These are phyloP conservation scores for Trichoderma semiorbis DNA, from an alignment of 2,329 filamentous ascomycete genomes.

Conservation along the genomic window DNA sequence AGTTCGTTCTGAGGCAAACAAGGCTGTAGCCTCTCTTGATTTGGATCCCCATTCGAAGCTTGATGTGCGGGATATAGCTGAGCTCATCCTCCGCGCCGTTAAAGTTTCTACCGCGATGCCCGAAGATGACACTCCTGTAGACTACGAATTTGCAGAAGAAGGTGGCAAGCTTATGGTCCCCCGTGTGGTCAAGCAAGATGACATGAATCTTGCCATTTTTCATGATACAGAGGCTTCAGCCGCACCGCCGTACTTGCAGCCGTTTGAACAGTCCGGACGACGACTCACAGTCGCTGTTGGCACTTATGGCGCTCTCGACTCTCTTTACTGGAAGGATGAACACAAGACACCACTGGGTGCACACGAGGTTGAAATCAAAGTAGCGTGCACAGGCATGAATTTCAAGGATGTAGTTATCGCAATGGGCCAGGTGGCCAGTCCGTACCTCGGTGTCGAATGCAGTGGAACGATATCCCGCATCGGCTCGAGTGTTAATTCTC, in stretches of 20 bases:
- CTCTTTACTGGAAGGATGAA: constrained; percentile 40
- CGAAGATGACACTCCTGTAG: constrained; percentile 23
- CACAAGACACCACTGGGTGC: constrained; percentile 27
- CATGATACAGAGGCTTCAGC: constrained; percentile 24
- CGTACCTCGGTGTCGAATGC: constrained; percentile 39
- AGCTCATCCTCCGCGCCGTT: constrained; percentile 31
- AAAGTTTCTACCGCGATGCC: constrained; percentile 22
- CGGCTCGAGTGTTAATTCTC: constrained; percentile 57
- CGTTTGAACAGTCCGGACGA: constrained; percentile 38
- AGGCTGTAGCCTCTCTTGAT: constrained; percentile 44
- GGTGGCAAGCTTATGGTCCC: constrained; percentile 30
- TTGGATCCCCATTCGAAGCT: constrained; percentile 38
- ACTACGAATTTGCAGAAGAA: constrained; percentile 31
- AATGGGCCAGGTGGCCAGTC: constrained; percentile 36
- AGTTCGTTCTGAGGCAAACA: constrained; percentile 45
- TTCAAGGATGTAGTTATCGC: constrained; percentile 46
- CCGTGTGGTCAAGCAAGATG: constrained; percentile 26
- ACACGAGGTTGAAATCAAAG: constrained; percentile 41
- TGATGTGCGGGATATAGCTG: constrained; percentile 28
- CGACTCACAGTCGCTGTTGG: constrained; percentile 38
- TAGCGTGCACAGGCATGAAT: constrained; percentile 44
- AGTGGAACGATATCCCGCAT: constrained; percentile 43
- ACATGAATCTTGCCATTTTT: constrained; percentile 29
- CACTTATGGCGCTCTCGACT: constrained; percentile 37
- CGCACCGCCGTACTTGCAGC: constrained; percentile 29